phyloP scores from a whole-genome alignment of 805 yeast species.

The Lachancea mirantina region DNA sequence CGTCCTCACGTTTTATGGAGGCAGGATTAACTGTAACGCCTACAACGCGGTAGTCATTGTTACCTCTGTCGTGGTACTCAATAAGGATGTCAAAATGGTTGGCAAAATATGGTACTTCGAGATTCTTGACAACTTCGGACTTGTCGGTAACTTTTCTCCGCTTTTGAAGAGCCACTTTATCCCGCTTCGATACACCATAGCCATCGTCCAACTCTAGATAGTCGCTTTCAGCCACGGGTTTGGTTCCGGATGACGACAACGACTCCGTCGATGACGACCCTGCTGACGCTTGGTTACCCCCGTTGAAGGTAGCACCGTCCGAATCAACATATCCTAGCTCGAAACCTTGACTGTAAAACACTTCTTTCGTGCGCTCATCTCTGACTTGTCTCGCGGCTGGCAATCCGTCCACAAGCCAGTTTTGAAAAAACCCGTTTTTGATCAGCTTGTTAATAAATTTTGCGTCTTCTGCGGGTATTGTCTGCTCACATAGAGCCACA shows the following conservation, averaged over 20 bases:
- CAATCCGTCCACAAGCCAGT: constrained; percentile 92
- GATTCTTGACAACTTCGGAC: constrained; percentile 9
- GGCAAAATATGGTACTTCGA: constrained; percentile 49
- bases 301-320: constrained; percentile 5
- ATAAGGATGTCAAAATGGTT: constrained; percentile 76
- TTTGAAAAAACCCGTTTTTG: constrained; percentile 75
- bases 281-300: constrained; percentile 9
- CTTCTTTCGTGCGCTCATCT: constrained; percentile 52
- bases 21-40: constrained; percentile 76
- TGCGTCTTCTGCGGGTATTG: constrained; percentile 59
- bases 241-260: constrained; percentile 1
- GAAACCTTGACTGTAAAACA: constrained; percentile 75
- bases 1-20: constrained; percentile 44
- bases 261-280: constrained; percentile 14
- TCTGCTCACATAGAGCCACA: constrained; percentile 51
- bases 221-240: constrained; percentile 5
- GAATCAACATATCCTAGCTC: constrained; percentile 66
- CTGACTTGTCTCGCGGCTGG: constrained; percentile 70
- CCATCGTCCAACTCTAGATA: constrained; percentile 4
- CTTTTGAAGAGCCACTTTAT: constrained; percentile 1
- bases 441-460: constrained; percentile 72
- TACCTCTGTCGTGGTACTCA: constrained; percentile 74
- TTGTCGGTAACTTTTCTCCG: constrained; percentile 4
- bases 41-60: constrained; percentile 72
- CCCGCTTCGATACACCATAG: constrained; percentile 1